These are phyloP conservation scores for Neofusicoccum sp. DNA, from an alignment of 2,329 filamentous ascomycete species.

Conservation along the genomic window DNA sequence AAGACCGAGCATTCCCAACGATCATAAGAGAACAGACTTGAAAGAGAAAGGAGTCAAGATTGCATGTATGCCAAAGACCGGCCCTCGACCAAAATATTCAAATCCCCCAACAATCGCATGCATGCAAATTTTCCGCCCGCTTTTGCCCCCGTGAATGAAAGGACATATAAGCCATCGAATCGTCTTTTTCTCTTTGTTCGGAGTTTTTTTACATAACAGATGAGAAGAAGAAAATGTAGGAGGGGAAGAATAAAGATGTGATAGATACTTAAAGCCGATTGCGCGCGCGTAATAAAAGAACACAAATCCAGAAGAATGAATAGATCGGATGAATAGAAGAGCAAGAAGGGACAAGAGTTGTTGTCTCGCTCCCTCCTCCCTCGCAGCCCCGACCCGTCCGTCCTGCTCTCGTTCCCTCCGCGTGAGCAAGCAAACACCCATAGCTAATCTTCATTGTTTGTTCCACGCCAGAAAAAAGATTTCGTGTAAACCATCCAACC, in stretches of 20 bases:
- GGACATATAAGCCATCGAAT: not conserved
- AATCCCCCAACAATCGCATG: not conserved
- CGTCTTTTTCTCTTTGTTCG: not conserved
- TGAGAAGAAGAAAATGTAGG: not conserved
- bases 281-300: not conserved
- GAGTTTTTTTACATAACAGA: slow-evolving; percentile 2
- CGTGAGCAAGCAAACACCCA: not conserved
- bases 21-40: too few relatives aligned
- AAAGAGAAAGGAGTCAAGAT: too few relatives aligned
- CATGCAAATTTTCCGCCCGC: not conserved
- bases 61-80: too few relatives aligned
- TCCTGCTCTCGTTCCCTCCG: not conserved
- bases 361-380: not conserved
- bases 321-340: not conserved
- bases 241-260: slow-evolving; percentile 3
- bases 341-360: not conserved
- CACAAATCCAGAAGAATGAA: not conserved
- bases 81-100: not conserved
- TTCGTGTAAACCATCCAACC: slow-evolving; percentile 3
- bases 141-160: not conserved
- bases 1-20: too few relatives aligned
- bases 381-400: not conserved
- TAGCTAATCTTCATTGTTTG: not conserved
- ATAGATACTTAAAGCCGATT: slow-evolving; percentile 6
- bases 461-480: not conserved